Evolutionary conservation across 257 asterid genomes (phyloP).

Genomic region (Schizonepeta tenuifolia): DNA sequence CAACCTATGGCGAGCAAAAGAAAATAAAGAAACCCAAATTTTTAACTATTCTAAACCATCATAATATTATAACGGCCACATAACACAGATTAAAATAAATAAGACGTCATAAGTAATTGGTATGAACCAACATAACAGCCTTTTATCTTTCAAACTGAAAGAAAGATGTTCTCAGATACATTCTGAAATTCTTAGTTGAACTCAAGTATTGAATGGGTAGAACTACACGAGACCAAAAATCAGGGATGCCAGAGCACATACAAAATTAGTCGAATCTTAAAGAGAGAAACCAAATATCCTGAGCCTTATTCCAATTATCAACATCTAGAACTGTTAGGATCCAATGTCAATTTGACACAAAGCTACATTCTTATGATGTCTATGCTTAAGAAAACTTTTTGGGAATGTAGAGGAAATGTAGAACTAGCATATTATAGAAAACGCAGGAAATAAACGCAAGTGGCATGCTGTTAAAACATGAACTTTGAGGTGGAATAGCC

Average conservation of each 20-base stretch:
- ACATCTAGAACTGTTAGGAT: constrained; percentile 12
- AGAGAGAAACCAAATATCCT: not conserved
- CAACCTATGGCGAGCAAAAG: constrained; percentile 56
- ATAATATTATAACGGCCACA: constrained; percentile 13
- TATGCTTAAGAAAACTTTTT: not conserved
- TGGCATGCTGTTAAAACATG: not conserved
- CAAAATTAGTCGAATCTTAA: not conserved
- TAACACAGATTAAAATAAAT: not conserved
- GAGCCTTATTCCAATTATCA: too few relatives aligned
- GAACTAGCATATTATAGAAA: not conserved
- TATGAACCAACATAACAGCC: constrained; percentile 7
- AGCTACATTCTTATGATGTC: too few relatives aligned
- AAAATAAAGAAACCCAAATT: not conserved
- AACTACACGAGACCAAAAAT: not conserved
- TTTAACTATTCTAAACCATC: constrained; percentile 12
- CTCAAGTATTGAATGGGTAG: not conserved
- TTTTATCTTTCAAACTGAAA: not conserved
- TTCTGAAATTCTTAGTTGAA: constrained; percentile 16
- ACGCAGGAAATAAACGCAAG: constrained; percentile 2
- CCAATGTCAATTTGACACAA: not conserved
- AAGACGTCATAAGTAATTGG: not conserved
- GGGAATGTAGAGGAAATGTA: not conserved
- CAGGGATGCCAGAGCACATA: not conserved
- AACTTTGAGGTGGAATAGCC: too few relatives aligned
- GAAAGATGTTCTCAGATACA: constrained; percentile 11